Conservation (phyloP, 2,329 filamentous ascomycete species). For the Meredithiella fracta region DNA sequence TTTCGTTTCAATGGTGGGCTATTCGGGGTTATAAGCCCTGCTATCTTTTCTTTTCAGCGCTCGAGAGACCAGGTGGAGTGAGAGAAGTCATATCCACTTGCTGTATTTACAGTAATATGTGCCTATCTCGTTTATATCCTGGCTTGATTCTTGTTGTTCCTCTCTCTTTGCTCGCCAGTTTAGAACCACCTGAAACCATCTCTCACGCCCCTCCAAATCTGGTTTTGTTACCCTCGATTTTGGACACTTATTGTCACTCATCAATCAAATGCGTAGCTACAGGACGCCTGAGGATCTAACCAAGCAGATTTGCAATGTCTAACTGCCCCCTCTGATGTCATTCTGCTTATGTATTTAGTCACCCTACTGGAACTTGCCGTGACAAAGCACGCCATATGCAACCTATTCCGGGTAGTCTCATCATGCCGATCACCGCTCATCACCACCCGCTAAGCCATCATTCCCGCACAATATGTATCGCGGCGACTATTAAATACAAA, state of each 20-base stretch:
- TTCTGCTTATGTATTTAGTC: not conserved
- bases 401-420: not conserved
- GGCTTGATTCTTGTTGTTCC: not conserved
- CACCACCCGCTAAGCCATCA: not conserved
- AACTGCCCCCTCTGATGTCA: not conserved
- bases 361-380: not conserved
- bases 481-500: too few species aligned
- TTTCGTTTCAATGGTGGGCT: too few species aligned
- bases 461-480: not conserved
- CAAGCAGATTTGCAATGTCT: not conserved
- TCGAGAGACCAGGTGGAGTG: not conserved
- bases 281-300: not conserved
- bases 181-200: not conserved
- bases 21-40: too few species aligned
- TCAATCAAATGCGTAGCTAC: not conserved
- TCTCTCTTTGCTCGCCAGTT: not conserved
- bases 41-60: not conserved
- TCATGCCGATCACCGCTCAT: not conserved
- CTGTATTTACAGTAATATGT: not conserved
- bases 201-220: not conserved
- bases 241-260: not conserved
- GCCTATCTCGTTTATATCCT: not conserved
- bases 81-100: not conserved
- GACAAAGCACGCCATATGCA: not conserved
- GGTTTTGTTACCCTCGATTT: not conserved